A percentile compares a stretch with the other conserved stretches of the same genome.
phyloP scores from a whole-genome alignment of 2,329 filamentous ascomycete species.

The Diaporthe aspalathi region DNA sequence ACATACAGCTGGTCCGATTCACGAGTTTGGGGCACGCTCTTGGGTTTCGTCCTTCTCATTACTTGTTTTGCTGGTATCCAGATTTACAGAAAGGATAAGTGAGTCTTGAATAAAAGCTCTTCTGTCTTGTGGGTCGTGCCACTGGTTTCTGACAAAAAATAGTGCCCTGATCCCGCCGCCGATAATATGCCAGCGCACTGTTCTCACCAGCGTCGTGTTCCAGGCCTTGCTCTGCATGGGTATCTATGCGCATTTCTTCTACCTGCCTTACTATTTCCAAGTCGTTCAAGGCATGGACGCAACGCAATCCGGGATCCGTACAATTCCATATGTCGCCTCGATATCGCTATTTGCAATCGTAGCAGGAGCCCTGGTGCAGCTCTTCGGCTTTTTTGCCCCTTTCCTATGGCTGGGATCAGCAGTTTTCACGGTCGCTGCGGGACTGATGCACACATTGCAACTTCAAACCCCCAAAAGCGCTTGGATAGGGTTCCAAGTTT shows the following conservation, averaged over 20 bases:
- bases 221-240: not conserved
- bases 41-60: conserved; percentile 54
- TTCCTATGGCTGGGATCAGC: conserved; percentile 56
- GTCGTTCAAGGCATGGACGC: conserved; percentile 63
- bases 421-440: conserved; percentile 43
- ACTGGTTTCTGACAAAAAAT: conserved; percentile 58
- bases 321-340: conserved; percentile 63
- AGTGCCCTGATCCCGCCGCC: conserved; percentile 46
- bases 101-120: conserved; percentile 49
- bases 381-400: conserved; percentile 56
- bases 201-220: conserved; percentile 44
- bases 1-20: conserved; percentile 61
- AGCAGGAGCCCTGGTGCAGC: conserved; percentile 54
- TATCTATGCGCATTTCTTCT: conserved; percentile 64
- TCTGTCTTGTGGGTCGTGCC: conserved; percentile 43
- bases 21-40: conserved; percentile 54
- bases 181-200: conserved; percentile 62
- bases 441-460: conserved; percentile 63
- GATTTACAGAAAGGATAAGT: conserved; percentile 58
- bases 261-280: conserved; percentile 65
- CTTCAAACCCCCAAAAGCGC: conserved; percentile 55
- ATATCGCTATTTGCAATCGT: conserved; percentile 60
- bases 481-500: conserved; percentile 68
- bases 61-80: conserved; percentile 59
- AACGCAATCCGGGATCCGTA: conserved; percentile 64